Base-by-base conservation (phyloP, 352 stramenopile genomes). In the Phytophthora nicotianae region DNA sequence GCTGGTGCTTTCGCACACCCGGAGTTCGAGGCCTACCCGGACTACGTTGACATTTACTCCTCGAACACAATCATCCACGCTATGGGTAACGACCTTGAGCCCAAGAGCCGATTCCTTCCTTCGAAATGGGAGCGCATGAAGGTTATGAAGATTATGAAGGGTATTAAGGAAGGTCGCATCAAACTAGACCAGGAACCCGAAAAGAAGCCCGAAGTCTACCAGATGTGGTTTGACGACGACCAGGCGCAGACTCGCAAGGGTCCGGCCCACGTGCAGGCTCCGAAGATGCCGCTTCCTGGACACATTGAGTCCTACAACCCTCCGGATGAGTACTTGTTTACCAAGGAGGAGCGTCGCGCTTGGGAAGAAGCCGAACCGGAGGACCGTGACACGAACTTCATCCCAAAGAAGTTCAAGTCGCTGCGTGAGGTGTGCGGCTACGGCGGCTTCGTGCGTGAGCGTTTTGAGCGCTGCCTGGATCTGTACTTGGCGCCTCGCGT, bases 381-480 rank as follows among this genome's bases (percentile, higher is more conserved):
- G 57, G 96, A 99, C 68, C 92, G 98, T 57, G 94, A 98, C 47
- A 92, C 97, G 51, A 98, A 98, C 63, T 99, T 99, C 47, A 91
- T 99, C 46, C 98, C 98, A 10, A 93, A 96, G 58, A 98, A 99
- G 70, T 99, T 98, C 79, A 91, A 96, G 38, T 98, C 97, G 32
- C 79, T 99, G 43, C 90, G 97, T 27, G 91, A 97, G 29, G 96
- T 99, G 29, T 95, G 94, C 41, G 96, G 90, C 17, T 99, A 99
- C 79, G 73, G 88, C 21, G 91, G 98, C 69, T 97, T 98, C 43
- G 93, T 99, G 24, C 95, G 96, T 62, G 98, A 99, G 79, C 86
- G 97, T n/a, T 99, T 99, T 74, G 97, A 99, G 72, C 88, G 98
- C 10, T 99, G 98, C 74, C 79, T 99, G 17, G 98, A 99, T 86